Conservation (phyloP, 805 yeast species). For the Saccharomycopsis vini region DNA sequence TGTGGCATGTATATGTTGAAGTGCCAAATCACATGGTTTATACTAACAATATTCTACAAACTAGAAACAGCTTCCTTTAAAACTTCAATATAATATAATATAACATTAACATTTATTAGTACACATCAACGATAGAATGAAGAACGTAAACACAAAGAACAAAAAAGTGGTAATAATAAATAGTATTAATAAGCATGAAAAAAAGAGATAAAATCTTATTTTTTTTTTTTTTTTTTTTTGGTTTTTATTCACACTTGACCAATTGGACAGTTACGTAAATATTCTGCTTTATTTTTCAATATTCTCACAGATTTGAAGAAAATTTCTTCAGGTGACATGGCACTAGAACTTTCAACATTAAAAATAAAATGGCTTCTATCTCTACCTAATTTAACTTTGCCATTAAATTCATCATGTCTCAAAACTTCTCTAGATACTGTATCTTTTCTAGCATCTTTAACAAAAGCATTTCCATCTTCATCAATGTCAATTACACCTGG, state of each 20-base stretch:
- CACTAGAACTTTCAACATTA: slow-evolving; percentile 91
- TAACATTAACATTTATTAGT: too few species aligned
- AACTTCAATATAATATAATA: too few species aligned
- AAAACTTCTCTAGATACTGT: slow-evolving; percentile 95
- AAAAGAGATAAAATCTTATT: not conserved
- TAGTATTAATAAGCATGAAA: not conserved
- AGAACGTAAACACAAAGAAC: too few species aligned
- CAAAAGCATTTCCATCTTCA: slow-evolving; percentile 60
- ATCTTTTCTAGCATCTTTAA: slow-evolving; percentile 85
- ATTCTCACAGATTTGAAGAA: slow-evolving; percentile 85
- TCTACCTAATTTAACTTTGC: slow-evolving; percentile 86
- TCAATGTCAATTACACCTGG: slow-evolving; percentile 81
- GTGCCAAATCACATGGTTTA: too few species aligned
- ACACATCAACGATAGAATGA: too few species aligned
- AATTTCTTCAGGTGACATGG: slow-evolving; percentile 94
- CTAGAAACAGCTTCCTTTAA: too few species aligned
- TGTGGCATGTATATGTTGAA: too few species aligned
- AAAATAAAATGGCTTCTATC: slow-evolving; percentile 87
- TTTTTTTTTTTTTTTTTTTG: not conserved
- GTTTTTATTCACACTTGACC: slow-evolving; percentile 35
- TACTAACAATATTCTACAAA: too few species aligned
- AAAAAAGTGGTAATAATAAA: too few species aligned
- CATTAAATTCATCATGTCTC: slow-evolving; percentile 85
- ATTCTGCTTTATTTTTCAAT: slow-evolving; percentile 76
- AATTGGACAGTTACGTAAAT: slow-evolving; percentile 70